A percentile compares a stretch with the other conserved stretches of the same genome.
These are phyloP conservation scores for Vachellia pachyceras DNA, from an alignment of 306 rosid genomes.

Conservation along the genomic window DNA sequence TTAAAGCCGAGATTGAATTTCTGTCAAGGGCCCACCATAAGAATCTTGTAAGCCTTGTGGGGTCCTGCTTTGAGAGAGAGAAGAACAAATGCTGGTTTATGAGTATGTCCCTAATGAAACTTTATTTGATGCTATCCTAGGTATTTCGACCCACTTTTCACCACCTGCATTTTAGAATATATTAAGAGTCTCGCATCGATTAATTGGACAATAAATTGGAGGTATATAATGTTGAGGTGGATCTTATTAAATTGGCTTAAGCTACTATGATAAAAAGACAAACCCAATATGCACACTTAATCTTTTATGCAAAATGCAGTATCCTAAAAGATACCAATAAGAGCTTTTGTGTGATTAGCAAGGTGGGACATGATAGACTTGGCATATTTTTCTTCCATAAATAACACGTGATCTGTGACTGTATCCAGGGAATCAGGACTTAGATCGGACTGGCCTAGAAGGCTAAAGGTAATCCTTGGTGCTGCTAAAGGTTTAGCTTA, in stretches of 20 bases:
- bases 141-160: slow-evolving; percentile 24
- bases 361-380: neutral
- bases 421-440: slow-evolving; percentile 54
- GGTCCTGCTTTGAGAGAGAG: slow-evolving; percentile 65
- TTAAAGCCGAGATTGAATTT: slow-evolving; percentile 72
- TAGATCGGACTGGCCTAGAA: slow-evolving; percentile 59
- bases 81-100: slow-evolving; percentile 71
- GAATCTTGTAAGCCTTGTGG: slow-evolving; percentile 65
- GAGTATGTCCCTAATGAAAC: slow-evolving; percentile 64
- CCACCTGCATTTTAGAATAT: neutral
- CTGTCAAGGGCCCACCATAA: slow-evolving; percentile 77
- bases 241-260: no score
- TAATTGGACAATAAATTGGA: no score
- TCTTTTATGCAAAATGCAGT: neutral
- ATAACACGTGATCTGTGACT: neutral
- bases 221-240: no score
- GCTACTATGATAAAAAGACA: no score
- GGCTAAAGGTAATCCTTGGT: slow-evolving; percentile 59
- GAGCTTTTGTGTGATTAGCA: neutral
- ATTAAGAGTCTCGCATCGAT: no score
- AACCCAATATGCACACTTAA: no score
- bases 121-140: slow-evolving; percentile 52
- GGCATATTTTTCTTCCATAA: neutral
- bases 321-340: neutral
- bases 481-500: slow-evolving; percentile 71